A percentile compares a stretch with the other conserved stretches of the same genome.
These are phyloP conservation scores for Aureobasidium sp. DNA, from an alignment of 2,329 filamentous ascomycete species.

Conservation along the genomic window DNA sequence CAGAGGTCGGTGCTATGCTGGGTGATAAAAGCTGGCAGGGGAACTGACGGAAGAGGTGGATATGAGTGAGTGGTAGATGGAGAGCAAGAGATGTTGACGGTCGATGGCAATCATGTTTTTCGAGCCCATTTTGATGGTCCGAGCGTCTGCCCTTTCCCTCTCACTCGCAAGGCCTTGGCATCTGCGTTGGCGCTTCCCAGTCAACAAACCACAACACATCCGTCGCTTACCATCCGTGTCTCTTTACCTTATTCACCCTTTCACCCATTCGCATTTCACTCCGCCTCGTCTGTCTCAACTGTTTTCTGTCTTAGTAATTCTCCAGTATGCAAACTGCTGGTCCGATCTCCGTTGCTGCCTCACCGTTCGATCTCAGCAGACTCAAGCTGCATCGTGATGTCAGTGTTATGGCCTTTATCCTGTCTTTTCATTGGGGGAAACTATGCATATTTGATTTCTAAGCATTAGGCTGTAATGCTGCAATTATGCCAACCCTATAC, in stretches of 20 bases:
- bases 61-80: not conserved
- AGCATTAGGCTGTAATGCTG: constrained; percentile 11
- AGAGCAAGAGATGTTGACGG: not conserved
- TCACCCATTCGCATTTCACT: not conserved
- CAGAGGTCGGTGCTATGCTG: not conserved
- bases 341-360: not conserved
- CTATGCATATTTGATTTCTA: constrained; percentile 3
- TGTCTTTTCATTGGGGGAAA: not conserved
- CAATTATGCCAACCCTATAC: constrained; percentile 7
- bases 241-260: not conserved
- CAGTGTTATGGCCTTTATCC: not conserved
- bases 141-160: not conserved
- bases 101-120: not conserved
- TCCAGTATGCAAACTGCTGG: not conserved
- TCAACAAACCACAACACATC: not conserved
- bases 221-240: not conserved
- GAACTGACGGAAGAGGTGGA: not conserved
- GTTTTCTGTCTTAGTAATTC: not conserved
- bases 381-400: not conserved
- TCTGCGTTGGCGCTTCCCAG: not conserved
- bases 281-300: not conserved
- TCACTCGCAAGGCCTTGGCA: not conserved
- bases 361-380: not conserved
- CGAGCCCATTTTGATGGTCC: not conserved
- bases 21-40: not conserved